These are phyloP conservation scores for Rhizophagus prolifer DNA, from an alignment of 192 early-diverging fungal genomes.

Conservation along the genomic window DNA sequence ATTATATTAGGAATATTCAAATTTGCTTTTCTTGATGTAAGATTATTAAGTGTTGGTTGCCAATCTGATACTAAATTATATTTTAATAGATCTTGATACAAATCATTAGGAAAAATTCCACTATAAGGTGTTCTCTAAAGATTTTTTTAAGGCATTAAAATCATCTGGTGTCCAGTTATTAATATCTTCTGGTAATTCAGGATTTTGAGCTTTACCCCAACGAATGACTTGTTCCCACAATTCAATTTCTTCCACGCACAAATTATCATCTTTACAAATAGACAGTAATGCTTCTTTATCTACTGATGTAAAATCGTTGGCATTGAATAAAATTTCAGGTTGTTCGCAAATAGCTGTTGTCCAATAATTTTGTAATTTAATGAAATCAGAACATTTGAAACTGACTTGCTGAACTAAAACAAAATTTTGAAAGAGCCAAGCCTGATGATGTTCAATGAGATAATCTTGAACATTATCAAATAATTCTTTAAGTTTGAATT, in stretches of 20 bases:
- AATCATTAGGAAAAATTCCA: not conserved
- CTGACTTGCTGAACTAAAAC: not conserved
- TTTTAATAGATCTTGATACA: not conserved
- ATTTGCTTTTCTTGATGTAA: too few species aligned
- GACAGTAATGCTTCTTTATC: not conserved
- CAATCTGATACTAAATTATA: not conserved
- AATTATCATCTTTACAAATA: not conserved
- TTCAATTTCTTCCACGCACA: slow-evolving; percentile 1
- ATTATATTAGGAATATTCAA: not conserved
- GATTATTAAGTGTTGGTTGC: not conserved
- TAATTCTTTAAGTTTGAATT: slow-evolving; percentile 5
- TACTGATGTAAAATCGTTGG: slow-evolving; percentile 5
- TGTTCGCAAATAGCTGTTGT: not conserved
- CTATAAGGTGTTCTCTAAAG: not conserved
- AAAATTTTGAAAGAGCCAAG: slow-evolving; percentile 4
- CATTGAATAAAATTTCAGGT: not conserved
- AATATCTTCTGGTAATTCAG: not conserved
- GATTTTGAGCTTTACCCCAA: slow-evolving; percentile 12
- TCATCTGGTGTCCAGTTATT: not conserved
- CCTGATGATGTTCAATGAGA: not conserved
- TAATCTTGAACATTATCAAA: not conserved
- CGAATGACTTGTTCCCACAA: not conserved
- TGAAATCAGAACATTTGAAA: not conserved
- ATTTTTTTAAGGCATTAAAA: not conserved
- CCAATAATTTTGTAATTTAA: not conserved